Percentiles rank a stretch among this genome's conserved stretches.
These are phyloP conservation scores for Trichomonas gallinae DNA, from an alignment of 208 protist species.

Conservation along the genomic window DNA sequence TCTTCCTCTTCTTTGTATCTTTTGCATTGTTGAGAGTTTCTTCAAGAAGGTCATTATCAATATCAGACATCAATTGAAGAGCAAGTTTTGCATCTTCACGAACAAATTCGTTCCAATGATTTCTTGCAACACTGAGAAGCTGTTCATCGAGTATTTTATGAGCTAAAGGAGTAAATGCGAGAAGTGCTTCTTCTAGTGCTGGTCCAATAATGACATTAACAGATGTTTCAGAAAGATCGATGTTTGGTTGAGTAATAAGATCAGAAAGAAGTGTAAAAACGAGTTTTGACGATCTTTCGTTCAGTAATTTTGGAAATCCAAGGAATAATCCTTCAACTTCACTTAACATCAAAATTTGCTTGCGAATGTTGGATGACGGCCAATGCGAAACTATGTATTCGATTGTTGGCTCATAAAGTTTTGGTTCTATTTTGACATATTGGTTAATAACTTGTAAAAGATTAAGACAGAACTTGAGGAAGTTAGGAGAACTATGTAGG, in stretches of 20 bases:
- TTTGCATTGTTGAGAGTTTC: neutral
- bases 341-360: neutral
- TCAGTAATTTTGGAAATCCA: neutral
- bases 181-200: neutral
- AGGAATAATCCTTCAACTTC: constrained; percentile 1
- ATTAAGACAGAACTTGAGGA: constrained; percentile 3
- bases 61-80: neutral
- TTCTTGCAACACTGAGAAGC: neutral
- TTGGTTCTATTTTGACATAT: neutral
- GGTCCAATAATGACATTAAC: neutral
- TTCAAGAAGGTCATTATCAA: neutral
- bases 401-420: neutral
- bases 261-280: neutral
- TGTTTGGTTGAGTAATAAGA: neutral
- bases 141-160: neutral
- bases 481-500: neutral
- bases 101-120: neutral
- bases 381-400: neutral
- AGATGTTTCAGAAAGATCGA: neutral
- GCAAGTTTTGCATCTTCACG: neutral
- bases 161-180: neutral
- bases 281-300: neutral
- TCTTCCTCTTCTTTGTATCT: neutral
- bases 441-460: neutral
- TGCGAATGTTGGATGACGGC: neutral